Evolutionary conservation across 352 stramenopile genomes (phyloP), one percentile per base, ranked within the genome.

Genomic region (Globisporangium mamillatum): DNA sequence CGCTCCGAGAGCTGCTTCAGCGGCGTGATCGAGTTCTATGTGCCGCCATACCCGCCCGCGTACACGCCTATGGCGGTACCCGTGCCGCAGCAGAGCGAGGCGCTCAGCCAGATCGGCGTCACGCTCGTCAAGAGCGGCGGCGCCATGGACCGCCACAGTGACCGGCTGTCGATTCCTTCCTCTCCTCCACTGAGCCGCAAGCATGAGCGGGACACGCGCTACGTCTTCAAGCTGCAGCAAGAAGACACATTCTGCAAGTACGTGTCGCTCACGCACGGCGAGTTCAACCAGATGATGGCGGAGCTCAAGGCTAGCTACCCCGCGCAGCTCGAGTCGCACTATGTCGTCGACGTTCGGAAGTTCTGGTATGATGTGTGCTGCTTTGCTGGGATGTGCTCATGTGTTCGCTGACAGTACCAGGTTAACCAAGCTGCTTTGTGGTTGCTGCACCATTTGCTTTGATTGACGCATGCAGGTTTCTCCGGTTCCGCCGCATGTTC

Each of bases 1-100:
- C 68, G 68, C 56, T 63, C 61, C 20, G 68, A 69, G 46, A 69
- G 68, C 63, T 73, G 68, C 63, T 73, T 73, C 63, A 70, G 68
- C 48, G 65, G 60, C 29, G 60, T 70, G 25, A 72, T 75, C 65
- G 69, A 75, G 61, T 64, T 72, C 65, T 75, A 65, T 61, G 65
- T 72, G 60, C 69, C 69, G 59, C 65, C 69, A 24, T 57, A 55
- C 18, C 69, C 65, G 27, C 69, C 69, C 6, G 66, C 46, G 46
- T 71, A 71, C 64, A 75, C 69, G 18, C 69, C 69, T 16, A 70
- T 68, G 69, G 69, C 69, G 7, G 60, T 75, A 41, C 59, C 38
- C 10, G 24, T 75, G 29, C 68, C 68, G 3, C 12, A 24, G 22
- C 53, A 63, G 38, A 50, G 6, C 58, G 34, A 54, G 53, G 52